Evolutionary conservation across 768 basidiomycete genomes (phyloP).

Genomic region (Cubamyces lactineus): DNA sequence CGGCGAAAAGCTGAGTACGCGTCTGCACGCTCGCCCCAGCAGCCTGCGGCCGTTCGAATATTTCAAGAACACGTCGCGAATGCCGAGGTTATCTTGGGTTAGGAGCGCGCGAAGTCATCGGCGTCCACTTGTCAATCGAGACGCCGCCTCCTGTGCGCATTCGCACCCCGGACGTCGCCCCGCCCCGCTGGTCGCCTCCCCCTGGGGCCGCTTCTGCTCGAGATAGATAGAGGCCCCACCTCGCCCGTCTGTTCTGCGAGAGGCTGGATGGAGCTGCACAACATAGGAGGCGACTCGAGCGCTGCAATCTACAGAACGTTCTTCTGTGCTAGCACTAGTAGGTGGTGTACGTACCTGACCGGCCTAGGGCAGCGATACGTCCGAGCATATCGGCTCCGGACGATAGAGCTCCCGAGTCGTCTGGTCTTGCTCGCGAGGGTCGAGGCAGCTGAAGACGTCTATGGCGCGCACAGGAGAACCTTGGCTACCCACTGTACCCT

Average conservation of each 20-base stretch:
- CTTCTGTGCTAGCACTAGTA: too few relatives aligned
- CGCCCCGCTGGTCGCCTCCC: background rate
- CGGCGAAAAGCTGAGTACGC: background rate
- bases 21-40: background rate
- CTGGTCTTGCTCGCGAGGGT: background rate
- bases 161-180: background rate
- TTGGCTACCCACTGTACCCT: too few relatives aligned
- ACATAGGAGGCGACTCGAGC: too few relatives aligned
- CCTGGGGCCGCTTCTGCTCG: background rate
- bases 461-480: too few relatives aligned
- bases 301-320: too few relatives aligned
- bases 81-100: slow-evolving; percentile 1
- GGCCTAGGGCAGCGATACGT: background rate
- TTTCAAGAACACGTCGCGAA: background rate
- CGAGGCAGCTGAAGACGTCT: too few relatives aligned
- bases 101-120: background rate
- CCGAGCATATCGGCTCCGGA: background rate
- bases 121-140: background rate
- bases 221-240: too few relatives aligned
- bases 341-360: background rate
- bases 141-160: background rate
- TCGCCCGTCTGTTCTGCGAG: too few relatives aligned
- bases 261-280: too few relatives aligned
- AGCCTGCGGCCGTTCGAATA: background rate
- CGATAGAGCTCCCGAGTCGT: background rate